phyloP scores from a whole-genome alignment of 2,329 filamentous ascomycete species.

The Ascochyta fabae region DNA sequence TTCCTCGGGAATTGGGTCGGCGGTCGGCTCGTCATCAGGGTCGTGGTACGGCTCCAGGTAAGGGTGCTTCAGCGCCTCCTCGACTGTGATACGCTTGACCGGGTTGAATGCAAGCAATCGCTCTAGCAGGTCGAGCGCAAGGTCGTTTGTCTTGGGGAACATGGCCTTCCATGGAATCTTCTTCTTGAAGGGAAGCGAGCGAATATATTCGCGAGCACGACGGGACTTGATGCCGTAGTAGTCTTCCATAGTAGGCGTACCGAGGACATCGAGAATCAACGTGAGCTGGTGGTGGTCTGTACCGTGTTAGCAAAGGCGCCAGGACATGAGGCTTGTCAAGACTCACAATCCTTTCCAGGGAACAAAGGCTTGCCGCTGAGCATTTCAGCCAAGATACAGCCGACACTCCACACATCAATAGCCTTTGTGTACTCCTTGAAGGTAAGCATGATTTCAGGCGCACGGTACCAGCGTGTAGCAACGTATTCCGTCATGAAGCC shows the following conservation, averaged over 20 bases:
- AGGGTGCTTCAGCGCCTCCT: conserved; percentile 95
- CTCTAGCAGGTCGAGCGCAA: conserved; percentile 92
- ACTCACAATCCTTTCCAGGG: conserved; percentile 95
- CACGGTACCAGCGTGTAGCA: conserved; percentile 97
- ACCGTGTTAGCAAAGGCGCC: background rate
- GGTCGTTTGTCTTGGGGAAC: conserved; percentile 99
- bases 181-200: conserved; percentile 98
- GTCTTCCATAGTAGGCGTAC: conserved; percentile 98
- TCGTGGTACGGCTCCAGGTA: conserved; percentile 99
- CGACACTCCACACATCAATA: conserved; percentile 98
- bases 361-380: conserved; percentile 97
- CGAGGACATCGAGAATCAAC: conserved; percentile 93
- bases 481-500: conserved; percentile 99
- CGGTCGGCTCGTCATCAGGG: conserved; percentile 96
- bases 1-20: conserved; percentile 94
- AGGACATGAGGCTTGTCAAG: background rate
- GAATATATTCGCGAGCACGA: conserved; percentile 96
- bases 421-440: conserved; percentile 99
- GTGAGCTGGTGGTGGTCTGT: conserved; percentile 97
- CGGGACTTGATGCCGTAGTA: conserved; percentile 99
- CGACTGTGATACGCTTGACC: conserved; percentile 96
- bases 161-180: conserved; percentile 97
- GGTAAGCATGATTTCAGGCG: conserved; percentile 99
- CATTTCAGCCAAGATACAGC: conserved; percentile 98
- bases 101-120: conserved; percentile 98